Evolutionary conservation across 805 yeast genomes (phyloP).

Genomic region (Blastobotrys attinorum): DNA sequence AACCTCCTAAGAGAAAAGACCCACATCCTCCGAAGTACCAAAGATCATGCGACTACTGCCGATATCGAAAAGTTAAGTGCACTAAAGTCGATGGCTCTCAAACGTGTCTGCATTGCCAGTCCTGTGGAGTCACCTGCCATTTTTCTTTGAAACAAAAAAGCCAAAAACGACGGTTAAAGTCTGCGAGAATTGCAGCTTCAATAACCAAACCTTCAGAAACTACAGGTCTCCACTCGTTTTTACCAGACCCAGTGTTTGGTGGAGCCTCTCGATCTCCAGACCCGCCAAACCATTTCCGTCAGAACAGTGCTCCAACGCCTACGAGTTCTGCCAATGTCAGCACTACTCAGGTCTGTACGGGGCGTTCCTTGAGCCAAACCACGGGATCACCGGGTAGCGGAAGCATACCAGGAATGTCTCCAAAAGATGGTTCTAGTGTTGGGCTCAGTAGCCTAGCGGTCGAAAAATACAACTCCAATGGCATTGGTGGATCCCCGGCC

Average conservation of each 20-base stretch:
- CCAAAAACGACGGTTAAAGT: conserved; percentile 8
- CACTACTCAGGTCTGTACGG: too few species aligned
- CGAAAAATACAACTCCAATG: too few species aligned
- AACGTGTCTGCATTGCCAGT: conserved; percentile 13
- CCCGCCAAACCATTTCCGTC: not conserved
- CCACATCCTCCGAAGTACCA: conserved; percentile 4
- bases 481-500: too few species aligned
- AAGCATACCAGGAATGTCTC: too few species aligned
- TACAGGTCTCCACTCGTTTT: not conserved
- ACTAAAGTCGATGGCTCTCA: conserved; percentile 2
- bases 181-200: conserved; percentile 9
- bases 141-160: conserved; percentile 10
- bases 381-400: too few species aligned
- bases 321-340: too few species aligned
- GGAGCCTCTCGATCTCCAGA: too few species aligned
- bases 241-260: not conserved
- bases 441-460: too few species aligned
- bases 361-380: too few species aligned
- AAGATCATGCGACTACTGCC: conserved; percentile 14
- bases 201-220: not conserved
- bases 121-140: conserved; percentile 10
- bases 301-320: too few species aligned
- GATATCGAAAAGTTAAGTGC: conserved; percentile 15
- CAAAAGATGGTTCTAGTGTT: too few species aligned
- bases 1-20: not conserved